Evolutionary conservation across 371 early-diverging fungal species (phyloP), one percentile per base, ranked within the genome.

Genomic region (Gilbertella persicaria): DNA sequence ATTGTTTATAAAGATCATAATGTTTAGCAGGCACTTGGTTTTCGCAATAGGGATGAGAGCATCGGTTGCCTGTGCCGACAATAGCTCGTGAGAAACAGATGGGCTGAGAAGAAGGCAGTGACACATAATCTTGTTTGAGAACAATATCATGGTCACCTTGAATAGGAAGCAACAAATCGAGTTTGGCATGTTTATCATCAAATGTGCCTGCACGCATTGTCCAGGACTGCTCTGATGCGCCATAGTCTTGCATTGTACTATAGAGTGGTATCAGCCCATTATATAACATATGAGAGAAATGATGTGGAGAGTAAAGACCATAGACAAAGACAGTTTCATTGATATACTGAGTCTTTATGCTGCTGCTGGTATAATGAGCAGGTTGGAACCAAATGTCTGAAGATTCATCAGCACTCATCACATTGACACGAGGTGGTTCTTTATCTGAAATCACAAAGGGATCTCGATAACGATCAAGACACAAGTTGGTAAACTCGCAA

Each of bases 261-360:
- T 73, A 80, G 0, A 82, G 58, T 16, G 79, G 80, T 25, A 77
- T 55, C 52, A 82, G 55, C 0, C 80, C 79, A 45, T 82, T 82
- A 23, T 62, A 82, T 1, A 82, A 50, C 58, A 63, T 68, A 36
- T 82, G 80, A 0, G 79, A 71, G 38, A 75, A 80, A 33, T 80
- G 80, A 12, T 48, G 66, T 0, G 83, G 77, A 12, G 66, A 60
- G 41, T 73, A 80, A 0, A 79, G 53, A 2, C 71, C 73, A 50
- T 82, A 76, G 3, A 76, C 78, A 64, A 75, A 78, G 2, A 82
- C 3, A 0, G 74, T 74, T 16, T 78, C 78, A 42, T 75, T 58
- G 9, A 73, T 42, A 48, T 47, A 64, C 5, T 58, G 54, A 0
- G 62, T 64, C 17, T 49, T 42, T 1, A 48, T 43, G 1, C 33